Percentiles rank a stretch among this genome's conserved stretches.
Conservation (phyloP, 2,329 filamentous ascomycete genomes). For the Anisogramma anomala region DNA sequence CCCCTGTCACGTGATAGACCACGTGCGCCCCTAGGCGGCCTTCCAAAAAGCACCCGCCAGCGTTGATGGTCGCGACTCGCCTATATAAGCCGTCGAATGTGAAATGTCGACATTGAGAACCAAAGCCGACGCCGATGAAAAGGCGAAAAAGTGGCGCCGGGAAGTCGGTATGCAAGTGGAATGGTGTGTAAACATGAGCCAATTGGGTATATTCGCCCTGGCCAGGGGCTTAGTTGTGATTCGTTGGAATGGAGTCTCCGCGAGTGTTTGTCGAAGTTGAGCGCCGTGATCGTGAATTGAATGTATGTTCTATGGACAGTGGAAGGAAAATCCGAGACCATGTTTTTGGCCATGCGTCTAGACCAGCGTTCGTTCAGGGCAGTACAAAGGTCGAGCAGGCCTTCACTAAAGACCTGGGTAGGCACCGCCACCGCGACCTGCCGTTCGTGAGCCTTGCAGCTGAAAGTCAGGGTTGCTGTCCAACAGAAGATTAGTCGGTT, state of each 20-base stretch:
- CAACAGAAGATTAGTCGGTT: constrained; percentile 59
- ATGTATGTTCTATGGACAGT: constrained; percentile 8
- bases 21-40: no score
- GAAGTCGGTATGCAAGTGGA: constrained; percentile 1
- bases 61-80: background rate
- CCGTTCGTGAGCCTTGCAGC: constrained; percentile 36
- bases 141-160: constrained; percentile 5
- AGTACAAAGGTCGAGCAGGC: background rate
- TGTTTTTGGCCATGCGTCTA: background rate
- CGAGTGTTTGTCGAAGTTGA: background rate
- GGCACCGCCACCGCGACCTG: constrained; percentile 4
- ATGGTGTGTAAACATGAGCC: constrained; percentile 3
- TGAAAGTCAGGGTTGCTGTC: constrained; percentile 79
- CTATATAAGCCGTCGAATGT: background rate
- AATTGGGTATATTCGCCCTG: constrained; percentile 11
- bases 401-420: constrained; percentile 1
- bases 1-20: no score
- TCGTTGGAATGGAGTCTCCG: background rate
- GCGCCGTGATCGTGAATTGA: constrained; percentile 8
- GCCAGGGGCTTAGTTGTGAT: constrained; percentile 7
- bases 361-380: background rate
- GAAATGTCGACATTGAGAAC: background rate
- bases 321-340: background rate
- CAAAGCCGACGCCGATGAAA: constrained; percentile 10
- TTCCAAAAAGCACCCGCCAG: background rate